These are phyloP conservation scores for Trametes pubescens DNA, from an alignment of 1,284 basidiomycete genomes.

Conservation along the genomic window DNA sequence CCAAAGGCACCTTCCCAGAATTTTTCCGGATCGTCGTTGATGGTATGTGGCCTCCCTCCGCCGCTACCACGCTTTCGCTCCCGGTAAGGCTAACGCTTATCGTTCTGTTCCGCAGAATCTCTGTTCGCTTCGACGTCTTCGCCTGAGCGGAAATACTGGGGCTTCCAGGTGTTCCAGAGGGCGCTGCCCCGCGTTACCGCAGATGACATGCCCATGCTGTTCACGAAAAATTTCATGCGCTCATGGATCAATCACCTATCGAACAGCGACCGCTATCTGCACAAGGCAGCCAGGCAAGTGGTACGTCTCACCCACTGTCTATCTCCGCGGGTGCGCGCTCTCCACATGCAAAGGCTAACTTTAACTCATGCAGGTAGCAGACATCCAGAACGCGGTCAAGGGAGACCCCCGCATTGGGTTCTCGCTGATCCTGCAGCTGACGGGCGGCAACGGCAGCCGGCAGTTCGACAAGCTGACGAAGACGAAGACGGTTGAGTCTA, in stretches of 20 bases:
- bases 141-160: conserved; percentile 93
- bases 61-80: conserved; percentile 33
- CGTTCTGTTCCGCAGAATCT: conserved; percentile 64
- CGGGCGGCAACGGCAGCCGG: conserved; percentile 85
- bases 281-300: conserved; percentile 86
- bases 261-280: conserved; percentile 86
- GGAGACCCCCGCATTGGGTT: conserved; percentile 85
- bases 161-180: conserved; percentile 91
- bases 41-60: conserved; percentile 57
- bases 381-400: conserved; percentile 81
- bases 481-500: conserved; percentile 92
- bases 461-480: conserved; percentile 94
- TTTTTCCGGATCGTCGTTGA: conserved; percentile 93
- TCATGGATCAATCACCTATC: conserved; percentile 97
- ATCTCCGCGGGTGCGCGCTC: conserved; percentile 9
- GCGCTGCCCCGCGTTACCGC: conserved; percentile 76
- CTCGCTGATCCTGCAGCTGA: conserved; percentile 85
- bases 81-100: conserved; percentile 19
- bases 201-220: conserved; percentile 83
- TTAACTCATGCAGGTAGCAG: conserved; percentile 61
- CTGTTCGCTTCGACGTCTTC: conserved; percentile 88
- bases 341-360: conserved; percentile 12
- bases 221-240: conserved; percentile 96
- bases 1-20: conserved; percentile 82
- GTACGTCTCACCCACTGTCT: conserved; percentile 51